Percentiles rank a stretch among this genome's conserved stretches.
Conservation (phyloP, 192 early-diverging fungal genomes). For the Podochytrium sp. region DNA sequence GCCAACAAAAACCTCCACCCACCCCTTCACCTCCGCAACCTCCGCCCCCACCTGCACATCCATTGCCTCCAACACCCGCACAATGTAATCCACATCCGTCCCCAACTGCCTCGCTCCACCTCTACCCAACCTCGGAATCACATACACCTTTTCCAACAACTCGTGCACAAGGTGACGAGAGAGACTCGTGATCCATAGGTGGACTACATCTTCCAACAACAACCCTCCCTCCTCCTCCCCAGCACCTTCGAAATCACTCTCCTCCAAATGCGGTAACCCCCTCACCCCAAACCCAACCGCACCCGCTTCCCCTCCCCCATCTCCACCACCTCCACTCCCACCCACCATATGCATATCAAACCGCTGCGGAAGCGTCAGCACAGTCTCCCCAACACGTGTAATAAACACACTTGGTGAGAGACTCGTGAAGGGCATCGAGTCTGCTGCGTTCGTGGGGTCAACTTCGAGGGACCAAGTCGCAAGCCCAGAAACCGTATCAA, state of each 20-base stretch:
- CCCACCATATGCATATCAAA: constrained; percentile 59
- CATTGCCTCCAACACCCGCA: constrained; percentile 60
- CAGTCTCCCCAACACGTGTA: constrained; percentile 67
- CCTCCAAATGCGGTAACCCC: constrained; percentile 48
- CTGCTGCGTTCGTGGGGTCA: constrained; percentile 23
- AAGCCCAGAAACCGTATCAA: constrained; percentile 47
- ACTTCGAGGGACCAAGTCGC: constrained; percentile 42
- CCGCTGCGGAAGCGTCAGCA: constrained; percentile 70
- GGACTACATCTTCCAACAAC: constrained; percentile 50
- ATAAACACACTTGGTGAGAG: constrained; percentile 70
- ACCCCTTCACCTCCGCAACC: not conserved
- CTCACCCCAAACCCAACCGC: constrained; percentile 51
- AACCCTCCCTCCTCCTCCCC: constrained; percentile 15
- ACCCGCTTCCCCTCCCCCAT: constrained; percentile 45
- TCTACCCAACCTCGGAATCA: constrained; percentile 44
- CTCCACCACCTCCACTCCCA: not conserved
- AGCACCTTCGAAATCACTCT: constrained; percentile 34
- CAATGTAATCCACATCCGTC: constrained; percentile 68
- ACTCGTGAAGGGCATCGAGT: constrained; percentile 49
- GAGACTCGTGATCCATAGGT: constrained; percentile 73
- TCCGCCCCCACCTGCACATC: constrained; percentile 43
- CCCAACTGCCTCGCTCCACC: constrained; percentile 61
- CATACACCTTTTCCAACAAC: constrained; percentile 40
- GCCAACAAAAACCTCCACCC: not conserved
- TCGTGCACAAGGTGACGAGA: constrained; percentile 62